These are phyloP conservation scores for Ophiorrhiza pumila DNA, from an alignment of 257 asterid species.

Conservation along the genomic window DNA sequence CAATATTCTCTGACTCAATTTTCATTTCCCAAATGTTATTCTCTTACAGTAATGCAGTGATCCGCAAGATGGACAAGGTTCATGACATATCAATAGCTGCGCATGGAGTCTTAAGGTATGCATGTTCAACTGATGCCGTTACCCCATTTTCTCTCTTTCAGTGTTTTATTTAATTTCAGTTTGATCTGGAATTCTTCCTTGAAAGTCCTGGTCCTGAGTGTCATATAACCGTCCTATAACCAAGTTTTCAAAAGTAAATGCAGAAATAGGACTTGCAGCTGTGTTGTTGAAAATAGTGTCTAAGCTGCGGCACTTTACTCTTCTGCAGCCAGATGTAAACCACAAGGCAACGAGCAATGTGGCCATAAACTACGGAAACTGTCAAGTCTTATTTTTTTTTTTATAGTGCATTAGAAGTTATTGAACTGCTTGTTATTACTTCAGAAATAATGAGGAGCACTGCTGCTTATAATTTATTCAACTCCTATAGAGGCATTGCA, in stretches of 20 bases:
- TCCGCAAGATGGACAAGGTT: slow-evolving; percentile 57
- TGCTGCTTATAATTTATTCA: not conserved
- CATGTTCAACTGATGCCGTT: slow-evolving; percentile 15
- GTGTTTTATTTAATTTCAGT: not conserved
- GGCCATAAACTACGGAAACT: not conserved
- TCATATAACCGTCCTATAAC: not conserved
- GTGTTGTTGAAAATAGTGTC: not conserved
- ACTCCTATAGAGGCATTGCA: not conserved
- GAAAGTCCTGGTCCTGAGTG: too few species aligned
- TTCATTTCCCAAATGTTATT: slow-evolving; percentile 12
- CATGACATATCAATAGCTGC: slow-evolving; percentile 49
- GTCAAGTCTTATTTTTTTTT: not conserved
- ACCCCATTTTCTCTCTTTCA: not conserved
- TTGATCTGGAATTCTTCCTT: too few species aligned
- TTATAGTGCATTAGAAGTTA: not conserved
- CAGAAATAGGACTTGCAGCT: not conserved
- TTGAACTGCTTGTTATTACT: not conserved
- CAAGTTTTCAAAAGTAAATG: not conserved
- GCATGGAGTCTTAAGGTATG: slow-evolving; percentile 55
- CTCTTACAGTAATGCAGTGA: slow-evolving; percentile 59
- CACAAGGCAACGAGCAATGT: not conserved
- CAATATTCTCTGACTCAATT: not conserved
- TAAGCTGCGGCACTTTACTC: not conserved
- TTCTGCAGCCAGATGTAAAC: not conserved
- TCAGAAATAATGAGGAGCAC: too few species aligned